Percentiles rank a stretch among this genome's conserved stretches.
Conservation (phyloP, 2,329 filamentous ascomycete genomes). For the Claviceps citrina region DNA sequence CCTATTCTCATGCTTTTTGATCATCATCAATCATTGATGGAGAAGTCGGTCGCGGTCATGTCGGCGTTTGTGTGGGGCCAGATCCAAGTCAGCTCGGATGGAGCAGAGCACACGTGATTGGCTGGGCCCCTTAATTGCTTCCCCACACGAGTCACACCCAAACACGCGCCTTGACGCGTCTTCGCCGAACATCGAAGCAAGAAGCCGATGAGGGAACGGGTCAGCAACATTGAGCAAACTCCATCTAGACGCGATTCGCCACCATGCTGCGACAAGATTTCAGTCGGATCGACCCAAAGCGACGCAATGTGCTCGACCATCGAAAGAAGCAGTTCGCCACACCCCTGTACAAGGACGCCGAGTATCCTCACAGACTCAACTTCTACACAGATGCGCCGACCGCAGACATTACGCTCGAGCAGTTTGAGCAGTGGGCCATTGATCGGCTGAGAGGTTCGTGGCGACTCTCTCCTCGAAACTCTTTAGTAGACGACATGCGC, state of each 20-base stretch:
- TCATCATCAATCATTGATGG: too few species aligned
- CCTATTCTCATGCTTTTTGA: too few species aligned
- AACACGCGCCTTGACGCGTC: slow-evolving; percentile 22
- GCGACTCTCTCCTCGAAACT: neutral
- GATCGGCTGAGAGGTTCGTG: slow-evolving; percentile 62
- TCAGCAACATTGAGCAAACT: too few species aligned
- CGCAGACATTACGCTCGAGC: slow-evolving; percentile 84
- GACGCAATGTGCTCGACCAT: slow-evolving; percentile 60
- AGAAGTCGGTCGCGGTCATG: too few species aligned
- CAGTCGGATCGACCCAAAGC: slow-evolving; percentile 49
- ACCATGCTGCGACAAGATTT: slow-evolving; percentile 35
- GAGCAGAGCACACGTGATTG: slow-evolving; percentile 1
- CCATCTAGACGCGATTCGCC: neutral
- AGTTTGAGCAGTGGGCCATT: slow-evolving; percentile 98
- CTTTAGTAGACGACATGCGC: too few species aligned
- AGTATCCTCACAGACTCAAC: slow-evolving; percentile 78
- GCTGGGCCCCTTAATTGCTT: slow-evolving; percentile 11
- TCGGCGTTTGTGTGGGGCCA: too few species aligned
- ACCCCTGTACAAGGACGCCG: slow-evolving; percentile 57
- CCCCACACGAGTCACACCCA: slow-evolving; percentile 12
- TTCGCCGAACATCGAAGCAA: too few species aligned
- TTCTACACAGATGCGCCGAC: slow-evolving; percentile 83
- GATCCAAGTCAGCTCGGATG: neutral
- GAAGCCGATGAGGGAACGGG: too few species aligned
- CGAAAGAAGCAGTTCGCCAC: slow-evolving; percentile 78